Evolutionary conservation across 2,329 filamentous ascomycete genomes (phyloP), one percentile per base, ranked within the genome.

Genomic region (Colletotrichum camelliae): DNA sequence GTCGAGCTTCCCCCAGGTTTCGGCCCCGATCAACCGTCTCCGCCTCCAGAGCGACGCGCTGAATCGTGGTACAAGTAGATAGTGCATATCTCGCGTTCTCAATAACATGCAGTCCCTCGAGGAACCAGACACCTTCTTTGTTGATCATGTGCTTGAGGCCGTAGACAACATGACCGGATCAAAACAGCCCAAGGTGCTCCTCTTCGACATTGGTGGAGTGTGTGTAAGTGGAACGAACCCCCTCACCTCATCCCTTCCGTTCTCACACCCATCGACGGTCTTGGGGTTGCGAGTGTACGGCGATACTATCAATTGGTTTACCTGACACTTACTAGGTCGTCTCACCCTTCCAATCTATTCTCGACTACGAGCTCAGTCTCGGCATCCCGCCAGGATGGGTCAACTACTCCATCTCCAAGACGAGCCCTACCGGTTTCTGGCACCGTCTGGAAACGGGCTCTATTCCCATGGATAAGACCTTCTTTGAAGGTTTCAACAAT

Each of bases 121-220:
- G 27, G 70, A 75, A 21, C 65, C 67, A 4, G 75, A 77, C 16
- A 65, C 31, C 9, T 80, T 55, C 77, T 78, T 67, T 67, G 78
- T 82, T 27, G 81, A 83, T 24, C 80, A 80, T 65, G 80, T 84
- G 24, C 75, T 84, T 13, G 80, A 74, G 18, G 80, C 78, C 33
- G 80, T 85, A 64, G 80, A 81, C 74, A 75, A 81, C 48, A 90
- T 90, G 88, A 77, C 86, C 10, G 78, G 81, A 60, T 82, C 81
- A 55, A 87, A 85, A 73, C 88, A 88, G 74, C 94, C 94, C 35
- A 94, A 94, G 80, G 94, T 95, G 71, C 87, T 97, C 37, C 88
- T 99, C 27, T 98, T 98, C 84, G 97, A 99, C 85, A 97, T 99
- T 79, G 97, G 97, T 52, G 97, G 97, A 77, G 97, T 99, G 80